Conservation (phyloP, 225 moss, liverwort and hornwort genomes). For the Pseudoscleropodium purum region DNA sequence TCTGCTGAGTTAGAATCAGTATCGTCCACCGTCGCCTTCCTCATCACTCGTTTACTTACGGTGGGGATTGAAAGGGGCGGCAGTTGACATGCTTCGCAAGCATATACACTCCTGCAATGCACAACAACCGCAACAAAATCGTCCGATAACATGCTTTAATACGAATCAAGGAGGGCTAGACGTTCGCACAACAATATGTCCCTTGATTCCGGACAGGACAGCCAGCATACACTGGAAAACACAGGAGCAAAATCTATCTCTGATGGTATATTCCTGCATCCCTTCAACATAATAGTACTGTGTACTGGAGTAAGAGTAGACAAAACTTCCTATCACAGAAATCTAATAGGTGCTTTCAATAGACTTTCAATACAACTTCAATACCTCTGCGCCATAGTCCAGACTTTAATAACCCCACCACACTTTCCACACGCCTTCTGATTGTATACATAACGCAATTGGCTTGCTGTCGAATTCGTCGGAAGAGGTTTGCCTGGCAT, state of each 20-base stretch:
- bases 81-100: conserved; percentile 83
- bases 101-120: conserved; percentile 66
- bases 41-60: conserved; percentile 9
- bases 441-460: conserved; percentile 71
- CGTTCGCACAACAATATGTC: not conserved
- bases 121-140: not conserved
- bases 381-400: conserved; percentile 72
- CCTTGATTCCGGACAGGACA: not conserved
- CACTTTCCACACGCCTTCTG: conserved; percentile 73
- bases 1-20: conserved; percentile 1
- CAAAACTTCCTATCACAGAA: not conserved
- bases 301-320: not conserved
- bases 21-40: not conserved
- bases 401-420: conserved; percentile 51
- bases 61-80: conserved; percentile 1
- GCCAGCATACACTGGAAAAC: not conserved
- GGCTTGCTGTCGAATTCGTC: conserved; percentile 26
- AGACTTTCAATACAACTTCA: not conserved
- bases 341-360: not conserved
- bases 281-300: not conserved
- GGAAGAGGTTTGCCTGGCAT: conserved; percentile 62
- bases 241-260: not conserved
- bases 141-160: not conserved
- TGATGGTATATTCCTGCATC: not conserved
- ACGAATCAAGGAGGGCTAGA: not conserved